Evolutionary conservation across 768 basidiomycete genomes (phyloP), one percentile per base, ranked within the genome.

Genomic region (Pleurotus tuoliensis): DNA sequence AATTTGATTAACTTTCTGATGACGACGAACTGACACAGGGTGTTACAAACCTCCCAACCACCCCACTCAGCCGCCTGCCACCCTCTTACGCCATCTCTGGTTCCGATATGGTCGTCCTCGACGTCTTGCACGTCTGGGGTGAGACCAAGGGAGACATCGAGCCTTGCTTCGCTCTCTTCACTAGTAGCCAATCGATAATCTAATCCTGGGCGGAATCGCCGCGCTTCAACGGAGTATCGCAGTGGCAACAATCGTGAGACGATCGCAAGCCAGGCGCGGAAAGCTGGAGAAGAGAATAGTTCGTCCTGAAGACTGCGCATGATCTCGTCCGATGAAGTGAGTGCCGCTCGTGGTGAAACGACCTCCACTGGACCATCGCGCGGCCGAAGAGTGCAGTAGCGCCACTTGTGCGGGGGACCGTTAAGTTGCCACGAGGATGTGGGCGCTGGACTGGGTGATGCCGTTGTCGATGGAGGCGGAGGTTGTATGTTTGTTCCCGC

Each of bases 101-200:
- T 47, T 15, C 43, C 45, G 47, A 62, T 67, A 24, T 60, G 65
- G 63, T 70, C 69, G 45, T 66, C 67, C 5, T 62, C 66, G 57
- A 61, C 65, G 59, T 71, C 70, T 53, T 63, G 66, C 24, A 76
- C 73, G 61, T 82, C 76, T 25, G 94, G 94, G 12, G 94, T 98
- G 60, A 96, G 71, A 2, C 90, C 92, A 12, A 98, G 79, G 56
- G 91, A 87, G 20, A 90, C 85, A 68, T 98, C 96, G 62, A 98
- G 71, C 59, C 91, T 75, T 52, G 88, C 84, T 67, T 94, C 92
- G 50, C 75, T 84, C 62, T 87, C 86, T 63, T 93, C 88, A 63
- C 88, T 88, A 63, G 90, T 90, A 50, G 96, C 96, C 2, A 98
- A 82, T 43, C 94, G 95, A 68, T 98, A 98, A 69, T 97, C 96